These are phyloP conservation scores for Peltaster fructicola DNA, from an alignment of 2,329 filamentous ascomycete species.

Conservation along the genomic window DNA sequence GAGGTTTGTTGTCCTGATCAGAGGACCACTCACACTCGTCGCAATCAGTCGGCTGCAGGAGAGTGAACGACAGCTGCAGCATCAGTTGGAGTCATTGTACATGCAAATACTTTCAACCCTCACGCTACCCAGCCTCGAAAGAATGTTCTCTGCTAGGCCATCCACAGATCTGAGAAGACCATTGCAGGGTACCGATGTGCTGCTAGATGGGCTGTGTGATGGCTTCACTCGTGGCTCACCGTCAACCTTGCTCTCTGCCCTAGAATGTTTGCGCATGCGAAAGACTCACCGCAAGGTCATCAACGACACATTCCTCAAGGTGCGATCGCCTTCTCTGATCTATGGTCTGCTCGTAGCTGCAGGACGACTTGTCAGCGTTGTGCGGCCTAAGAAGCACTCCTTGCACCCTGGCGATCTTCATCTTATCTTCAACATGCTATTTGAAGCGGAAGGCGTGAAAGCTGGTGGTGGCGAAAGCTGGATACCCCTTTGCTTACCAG, in stretches of 20 bases:
- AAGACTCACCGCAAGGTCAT: constrained; percentile 76
- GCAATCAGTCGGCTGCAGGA: constrained; percentile 87
- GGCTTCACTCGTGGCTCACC: constrained; percentile 87
- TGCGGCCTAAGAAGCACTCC: constrained; percentile 84
- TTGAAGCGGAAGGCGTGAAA: constrained; percentile 82
- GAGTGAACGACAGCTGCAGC: constrained; percentile 70
- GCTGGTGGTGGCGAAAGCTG: constrained; percentile 91
- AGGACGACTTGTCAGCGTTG: constrained; percentile 82
- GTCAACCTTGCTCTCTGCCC: constrained; percentile 68
- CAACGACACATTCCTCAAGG: constrained; percentile 71
- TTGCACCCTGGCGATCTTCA: constrained; percentile 90
- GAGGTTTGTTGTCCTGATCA: constrained; percentile 69
- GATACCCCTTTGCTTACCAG: constrained; percentile 89
- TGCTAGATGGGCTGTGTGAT: constrained; percentile 82
- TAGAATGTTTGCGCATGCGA: constrained; percentile 83
- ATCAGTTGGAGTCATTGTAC: constrained; percentile 83
- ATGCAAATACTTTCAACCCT: constrained; percentile 96
- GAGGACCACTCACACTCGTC: constrained; percentile 80
- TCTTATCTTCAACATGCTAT: constrained; percentile 98
- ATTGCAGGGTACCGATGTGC: constrained; percentile 73
- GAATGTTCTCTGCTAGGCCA: constrained; percentile 74
- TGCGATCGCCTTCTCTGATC: constrained; percentile 58
- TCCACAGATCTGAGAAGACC: constrained; percentile 88
- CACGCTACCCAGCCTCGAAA: constrained; percentile 69
- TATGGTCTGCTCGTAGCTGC: constrained; percentile 90